A percentile compares a stretch with the other conserved stretches of the same genome.
Conservation (phyloP, 768 basidiomycete species). For the Epithele typhae region DNA sequence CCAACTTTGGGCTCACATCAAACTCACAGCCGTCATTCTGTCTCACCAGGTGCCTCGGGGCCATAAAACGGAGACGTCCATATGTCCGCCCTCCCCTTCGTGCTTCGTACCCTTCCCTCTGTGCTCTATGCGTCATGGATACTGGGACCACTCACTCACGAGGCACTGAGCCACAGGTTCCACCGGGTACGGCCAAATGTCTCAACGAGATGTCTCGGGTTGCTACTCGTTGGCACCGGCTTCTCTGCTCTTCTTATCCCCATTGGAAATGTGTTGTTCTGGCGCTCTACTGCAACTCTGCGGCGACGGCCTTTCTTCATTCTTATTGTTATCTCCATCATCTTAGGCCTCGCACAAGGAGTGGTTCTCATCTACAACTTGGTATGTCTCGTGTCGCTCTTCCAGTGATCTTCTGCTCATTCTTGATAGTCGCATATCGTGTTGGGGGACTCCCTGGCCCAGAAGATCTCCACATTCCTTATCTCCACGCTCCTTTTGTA, state of each 20-base stretch:
- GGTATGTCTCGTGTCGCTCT: not conserved
- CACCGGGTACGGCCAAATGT: no score
- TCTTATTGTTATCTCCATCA: constrained; percentile 10
- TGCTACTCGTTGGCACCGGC: not conserved
- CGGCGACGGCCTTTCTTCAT: constrained; percentile 19
- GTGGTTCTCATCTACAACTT: not conserved
- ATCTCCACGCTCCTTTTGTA: not conserved
- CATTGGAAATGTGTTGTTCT: constrained; percentile 13
- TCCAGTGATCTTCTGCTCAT: not conserved
- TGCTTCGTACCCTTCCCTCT: no score
- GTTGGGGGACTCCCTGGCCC: not conserved
- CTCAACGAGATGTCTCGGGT: not conserved
- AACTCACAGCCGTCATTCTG: no score
- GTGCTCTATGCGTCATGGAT: no score
- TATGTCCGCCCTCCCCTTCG: no score
- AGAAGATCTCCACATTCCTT: not conserved
- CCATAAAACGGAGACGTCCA: no score
- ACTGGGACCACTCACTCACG: no score
- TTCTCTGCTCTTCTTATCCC: not conserved
- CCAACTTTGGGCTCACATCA: no score
- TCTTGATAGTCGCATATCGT: no score
- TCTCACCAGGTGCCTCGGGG: no score
- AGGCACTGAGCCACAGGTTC: no score
- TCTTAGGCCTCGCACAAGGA: not conserved
- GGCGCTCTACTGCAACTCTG: constrained; percentile 18